Percentiles rank a stretch among this genome's conserved stretches.
Conservation (phyloP, 2,329 filamentous ascomycete genomes). For the Alternaria consortialis region DNA sequence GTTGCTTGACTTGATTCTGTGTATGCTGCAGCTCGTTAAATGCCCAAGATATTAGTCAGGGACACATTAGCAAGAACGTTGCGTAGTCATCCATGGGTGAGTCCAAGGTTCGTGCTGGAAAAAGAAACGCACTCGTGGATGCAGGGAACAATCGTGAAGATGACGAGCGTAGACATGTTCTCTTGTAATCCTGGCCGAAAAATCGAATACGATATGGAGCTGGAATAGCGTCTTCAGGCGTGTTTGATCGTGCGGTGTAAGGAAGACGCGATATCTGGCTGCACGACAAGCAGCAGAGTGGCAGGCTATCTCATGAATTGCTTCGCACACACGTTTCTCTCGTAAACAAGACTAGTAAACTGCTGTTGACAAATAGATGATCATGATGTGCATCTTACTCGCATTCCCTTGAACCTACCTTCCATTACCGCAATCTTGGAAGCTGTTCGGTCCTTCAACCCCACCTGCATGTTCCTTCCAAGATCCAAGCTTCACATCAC, state of each 20-base stretch:
- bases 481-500: neutral
- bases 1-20: neutral
- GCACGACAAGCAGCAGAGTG: neutral
- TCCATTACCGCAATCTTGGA: neutral
- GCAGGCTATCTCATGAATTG: neutral
- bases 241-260: neutral
- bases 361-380: neutral
- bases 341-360: neutral
- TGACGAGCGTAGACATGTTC: neutral
- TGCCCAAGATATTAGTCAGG: neutral
- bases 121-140: neutral
- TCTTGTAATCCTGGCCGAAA: neutral
- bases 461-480: neutral
- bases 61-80: neutral
- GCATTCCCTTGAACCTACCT: neutral
- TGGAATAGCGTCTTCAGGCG: neutral
- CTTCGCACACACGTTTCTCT: neutral
- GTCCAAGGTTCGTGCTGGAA: neutral
- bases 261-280: neutral
- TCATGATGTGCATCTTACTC: neutral
- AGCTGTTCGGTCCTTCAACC: conserved; percentile 2
- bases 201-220: neutral
- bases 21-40: neutral
- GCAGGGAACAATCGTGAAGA: neutral
- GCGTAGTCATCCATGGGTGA: neutral